Conservation (phyloP, 2,329 filamentous ascomycete genomes). For the Apiospora pterosperma region DNA sequence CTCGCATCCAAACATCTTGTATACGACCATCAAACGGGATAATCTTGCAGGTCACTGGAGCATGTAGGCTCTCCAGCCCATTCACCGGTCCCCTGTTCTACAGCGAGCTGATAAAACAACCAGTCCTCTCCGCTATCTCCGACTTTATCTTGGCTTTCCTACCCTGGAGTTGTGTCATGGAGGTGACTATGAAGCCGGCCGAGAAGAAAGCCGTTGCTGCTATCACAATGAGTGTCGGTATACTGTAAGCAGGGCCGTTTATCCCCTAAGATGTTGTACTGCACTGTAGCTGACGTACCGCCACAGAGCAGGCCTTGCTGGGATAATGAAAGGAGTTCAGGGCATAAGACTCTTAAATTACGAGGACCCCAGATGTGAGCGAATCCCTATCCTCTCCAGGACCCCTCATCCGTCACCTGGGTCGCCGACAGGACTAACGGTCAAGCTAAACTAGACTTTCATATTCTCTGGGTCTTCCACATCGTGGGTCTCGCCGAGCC, state of each 20-base stretch:
- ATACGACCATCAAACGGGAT: not conserved
- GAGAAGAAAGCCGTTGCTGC: slow-evolving; percentile 32
- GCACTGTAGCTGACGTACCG: not conserved
- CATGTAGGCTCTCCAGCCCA: not conserved
- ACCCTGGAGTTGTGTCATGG: slow-evolving; percentile 34
- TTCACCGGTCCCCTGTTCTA: not conserved
- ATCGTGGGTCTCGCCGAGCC: not conserved
- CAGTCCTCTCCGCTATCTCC: slow-evolving; percentile 18
- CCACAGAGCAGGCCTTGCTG: not conserved
- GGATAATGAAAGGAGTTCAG: not conserved
- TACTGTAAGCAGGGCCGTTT: slow-evolving; percentile 17
- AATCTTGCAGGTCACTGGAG: not conserved
- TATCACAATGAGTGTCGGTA: slow-evolving; percentile 31
- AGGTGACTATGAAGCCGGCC: slow-evolving; percentile 31
- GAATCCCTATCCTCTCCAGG: not conserved
- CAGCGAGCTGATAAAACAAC: not conserved
- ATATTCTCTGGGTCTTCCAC: not conserved
- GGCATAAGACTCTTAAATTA: not conserved
- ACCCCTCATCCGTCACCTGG: not conserved
- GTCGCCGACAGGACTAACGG: not conserved
- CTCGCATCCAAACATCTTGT: not conserved
- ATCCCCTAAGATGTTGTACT: not conserved
- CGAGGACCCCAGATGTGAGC: not conserved
- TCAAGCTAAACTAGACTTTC: not conserved
- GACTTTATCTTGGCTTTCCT: slow-evolving; percentile 34